Percentiles rank a stretch among this genome's conserved stretches.
phyloP scores from a whole-genome alignment of 2,329 filamentous ascomycete genomes.

The Colletotrichum melonis region DNA sequence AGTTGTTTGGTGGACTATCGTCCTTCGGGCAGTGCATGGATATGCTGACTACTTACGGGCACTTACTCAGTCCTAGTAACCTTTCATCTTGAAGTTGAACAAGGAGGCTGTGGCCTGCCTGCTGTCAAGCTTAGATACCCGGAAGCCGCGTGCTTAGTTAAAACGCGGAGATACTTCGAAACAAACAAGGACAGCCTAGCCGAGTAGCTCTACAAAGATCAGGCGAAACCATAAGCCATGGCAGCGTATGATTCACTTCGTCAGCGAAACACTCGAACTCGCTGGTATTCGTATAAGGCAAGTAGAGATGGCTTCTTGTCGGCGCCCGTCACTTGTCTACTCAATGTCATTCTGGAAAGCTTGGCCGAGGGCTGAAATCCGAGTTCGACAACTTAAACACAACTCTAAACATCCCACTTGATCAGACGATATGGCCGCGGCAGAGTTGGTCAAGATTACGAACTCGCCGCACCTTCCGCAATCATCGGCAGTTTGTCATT shows the following conservation, averaged over 20 bases:
- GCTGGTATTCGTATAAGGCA: conserved; percentile 5
- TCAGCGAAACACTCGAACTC: not conserved
- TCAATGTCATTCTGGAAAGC: not conserved
- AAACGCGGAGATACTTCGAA: not conserved
- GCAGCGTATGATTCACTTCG: not conserved
- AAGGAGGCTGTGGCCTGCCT: not conserved
- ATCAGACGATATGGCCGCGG: conserved; percentile 4
- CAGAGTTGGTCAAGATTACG: not conserved
- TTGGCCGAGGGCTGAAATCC: not conserved
- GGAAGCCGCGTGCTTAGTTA: not conserved
- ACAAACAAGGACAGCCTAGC: conserved; percentile 1
- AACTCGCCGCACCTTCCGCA: not conserved
- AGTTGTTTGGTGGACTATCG: not conserved
- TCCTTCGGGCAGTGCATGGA: not conserved
- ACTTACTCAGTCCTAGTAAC: not conserved
- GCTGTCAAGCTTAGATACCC: not conserved
- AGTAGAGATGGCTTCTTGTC: not conserved
- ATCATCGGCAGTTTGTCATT: not conserved
- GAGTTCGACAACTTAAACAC: not conserved
- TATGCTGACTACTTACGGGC: not conserved
- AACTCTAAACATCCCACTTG: not conserved
- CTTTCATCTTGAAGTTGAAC: not conserved
- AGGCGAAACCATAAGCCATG: conserved; percentile 3
- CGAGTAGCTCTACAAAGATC: not conserved
- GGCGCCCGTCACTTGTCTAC: not conserved